These are phyloP conservation scores for Begonia loranthoides DNA, from an alignment of 306 rosid species.

Conservation along the genomic window DNA sequence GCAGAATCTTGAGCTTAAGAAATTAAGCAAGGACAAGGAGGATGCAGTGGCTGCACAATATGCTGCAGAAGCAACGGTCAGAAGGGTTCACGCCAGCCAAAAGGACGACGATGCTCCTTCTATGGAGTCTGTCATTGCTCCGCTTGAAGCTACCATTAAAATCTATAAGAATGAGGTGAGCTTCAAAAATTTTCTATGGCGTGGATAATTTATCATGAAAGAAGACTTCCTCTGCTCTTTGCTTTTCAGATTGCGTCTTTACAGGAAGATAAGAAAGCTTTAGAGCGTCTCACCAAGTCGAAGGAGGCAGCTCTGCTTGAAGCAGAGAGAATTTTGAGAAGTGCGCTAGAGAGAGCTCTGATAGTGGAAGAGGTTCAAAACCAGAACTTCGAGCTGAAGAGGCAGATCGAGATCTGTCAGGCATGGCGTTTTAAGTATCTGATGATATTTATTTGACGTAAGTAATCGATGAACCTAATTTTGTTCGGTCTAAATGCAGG, in stretches of 20 bases:
- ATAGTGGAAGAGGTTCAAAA: slow-evolving; percentile 97
- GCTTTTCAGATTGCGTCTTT: slow-evolving; percentile 41
- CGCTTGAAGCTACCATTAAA: slow-evolving; percentile 87
- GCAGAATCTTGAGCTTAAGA: slow-evolving; percentile 85
- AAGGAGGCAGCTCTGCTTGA: slow-evolving; percentile 80
- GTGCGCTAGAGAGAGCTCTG: slow-evolving; percentile 87
- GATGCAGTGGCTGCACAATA: slow-evolving; percentile 80
- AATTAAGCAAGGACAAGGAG: slow-evolving; percentile 50
- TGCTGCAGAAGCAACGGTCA: slow-evolving; percentile 82
- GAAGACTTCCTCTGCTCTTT: slow-evolving; percentile 3
- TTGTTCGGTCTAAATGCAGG: slow-evolving; percentile 15
- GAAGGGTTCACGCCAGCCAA: slow-evolving; percentile 53
- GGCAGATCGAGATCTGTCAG: slow-evolving; percentile 96
- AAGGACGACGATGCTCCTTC: slow-evolving; percentile 55
- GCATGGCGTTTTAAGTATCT: too few species aligned
- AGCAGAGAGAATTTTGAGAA: slow-evolving; percentile 71
- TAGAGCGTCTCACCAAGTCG: slow-evolving; percentile 71
- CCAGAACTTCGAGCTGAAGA: slow-evolving; percentile 74
- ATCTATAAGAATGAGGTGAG: slow-evolving; percentile 66
- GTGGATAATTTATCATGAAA: background rate
- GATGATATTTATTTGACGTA: too few species aligned
- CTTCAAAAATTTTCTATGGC: slow-evolving; percentile 1
- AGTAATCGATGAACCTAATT: too few species aligned
- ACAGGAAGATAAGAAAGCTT: slow-evolving; percentile 82
- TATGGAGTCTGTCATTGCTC: slow-evolving; percentile 52